Conservation (phyloP, 108 stramenopile genomes). For the Thalassiosira profunda region DNA sequence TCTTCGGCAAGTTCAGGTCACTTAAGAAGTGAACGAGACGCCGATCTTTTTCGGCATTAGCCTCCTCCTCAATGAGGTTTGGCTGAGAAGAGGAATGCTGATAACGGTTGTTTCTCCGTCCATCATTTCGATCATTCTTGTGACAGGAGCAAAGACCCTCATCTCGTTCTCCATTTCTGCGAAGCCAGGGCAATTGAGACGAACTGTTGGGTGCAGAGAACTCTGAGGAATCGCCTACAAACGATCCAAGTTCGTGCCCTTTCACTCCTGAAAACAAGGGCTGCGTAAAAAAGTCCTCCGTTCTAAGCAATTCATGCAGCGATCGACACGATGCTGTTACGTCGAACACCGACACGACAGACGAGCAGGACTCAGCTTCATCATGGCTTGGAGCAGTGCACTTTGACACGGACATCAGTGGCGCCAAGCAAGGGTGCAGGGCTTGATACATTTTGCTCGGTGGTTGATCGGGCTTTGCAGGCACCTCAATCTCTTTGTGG, state of each 20-base stretch:
- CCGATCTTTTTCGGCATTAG: slow-evolving; percentile 2
- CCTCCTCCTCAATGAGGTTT: background rate
- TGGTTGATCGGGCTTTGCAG: slow-evolving; percentile 2
- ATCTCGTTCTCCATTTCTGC: background rate
- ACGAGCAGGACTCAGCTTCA: background rate
- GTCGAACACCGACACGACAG: slow-evolving; percentile 29
- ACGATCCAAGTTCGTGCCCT: slow-evolving; percentile 13
- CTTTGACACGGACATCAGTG: slow-evolving; percentile 17
- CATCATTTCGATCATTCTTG: no score
- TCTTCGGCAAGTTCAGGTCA: background rate
- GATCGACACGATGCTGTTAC: slow-evolving; percentile 23
- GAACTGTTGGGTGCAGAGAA: background rate
- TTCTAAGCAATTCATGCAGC: slow-evolving; percentile 25
- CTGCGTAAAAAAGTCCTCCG: slow-evolving; percentile 22
- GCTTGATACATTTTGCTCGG: slow-evolving; percentile 31
- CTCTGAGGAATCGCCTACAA: background rate
- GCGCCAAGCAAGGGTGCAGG: slow-evolving; percentile 31
- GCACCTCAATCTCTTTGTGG: slow-evolving; percentile 13
- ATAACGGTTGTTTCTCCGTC: no score
- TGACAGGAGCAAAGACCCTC: slow-evolving; percentile 7
- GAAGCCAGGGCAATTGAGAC: slow-evolving; percentile 14
- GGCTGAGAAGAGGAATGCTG: background rate
- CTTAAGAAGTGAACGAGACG: slow-evolving; percentile 1
- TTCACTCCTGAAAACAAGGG: slow-evolving; percentile 18
- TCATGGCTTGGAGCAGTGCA: background rate